Evolutionary conservation across 352 stramenopile species (phyloP).

Genomic region (Labyrinthula sp.): DNA sequence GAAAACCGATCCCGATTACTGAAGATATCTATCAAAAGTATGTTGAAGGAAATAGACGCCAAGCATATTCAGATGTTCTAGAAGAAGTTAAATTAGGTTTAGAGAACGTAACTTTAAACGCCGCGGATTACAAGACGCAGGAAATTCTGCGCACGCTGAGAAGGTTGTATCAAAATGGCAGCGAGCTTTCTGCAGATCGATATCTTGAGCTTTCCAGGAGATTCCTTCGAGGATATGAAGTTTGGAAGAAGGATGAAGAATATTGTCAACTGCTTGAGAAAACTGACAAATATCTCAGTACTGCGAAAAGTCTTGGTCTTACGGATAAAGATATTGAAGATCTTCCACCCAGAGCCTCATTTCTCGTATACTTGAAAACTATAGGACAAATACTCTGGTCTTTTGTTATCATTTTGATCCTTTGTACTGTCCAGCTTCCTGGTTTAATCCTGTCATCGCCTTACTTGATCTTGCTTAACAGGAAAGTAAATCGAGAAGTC

Average conservation of each 20-base stretch:
- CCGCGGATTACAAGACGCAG: slow-evolving; percentile 83
- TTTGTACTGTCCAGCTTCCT: slow-evolving; percentile 41
- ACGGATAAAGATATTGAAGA: slow-evolving; percentile 27
- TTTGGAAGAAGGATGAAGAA: slow-evolving; percentile 4
- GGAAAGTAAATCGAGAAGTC: slow-evolving; percentile 59
- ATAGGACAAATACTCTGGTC: slow-evolving; percentile 4
- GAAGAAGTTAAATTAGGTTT: slow-evolving; percentile 54
- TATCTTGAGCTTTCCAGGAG: slow-evolving; percentile 67
- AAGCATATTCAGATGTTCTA: slow-evolving; percentile 53
- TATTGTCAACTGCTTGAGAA: slow-evolving; percentile 4
- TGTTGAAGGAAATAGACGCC: slow-evolving; percentile 52
- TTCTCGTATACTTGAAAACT: neutral
- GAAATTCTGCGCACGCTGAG: slow-evolving; percentile 79
- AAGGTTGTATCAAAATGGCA: slow-evolving; percentile 70
- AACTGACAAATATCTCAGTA: slow-evolving; percentile 24
- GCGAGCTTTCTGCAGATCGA: slow-evolving; percentile 56
- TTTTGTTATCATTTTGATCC: slow-evolving; percentile 45
- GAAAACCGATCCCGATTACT: slow-evolving; percentile 59
- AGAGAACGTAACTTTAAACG: slow-evolving; percentile 77
- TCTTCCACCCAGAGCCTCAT: slow-evolving; percentile 7
- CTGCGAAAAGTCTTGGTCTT: slow-evolving; percentile 33
- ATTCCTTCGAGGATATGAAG: slow-evolving; percentile 37
- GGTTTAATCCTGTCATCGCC: slow-evolving; percentile 37
- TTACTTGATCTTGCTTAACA: slow-evolving; percentile 56
- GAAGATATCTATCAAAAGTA: slow-evolving; percentile 64